phyloP scores from a whole-genome alignment of 148 eudicot species.

The Fagopyrum homotropicum region DNA sequence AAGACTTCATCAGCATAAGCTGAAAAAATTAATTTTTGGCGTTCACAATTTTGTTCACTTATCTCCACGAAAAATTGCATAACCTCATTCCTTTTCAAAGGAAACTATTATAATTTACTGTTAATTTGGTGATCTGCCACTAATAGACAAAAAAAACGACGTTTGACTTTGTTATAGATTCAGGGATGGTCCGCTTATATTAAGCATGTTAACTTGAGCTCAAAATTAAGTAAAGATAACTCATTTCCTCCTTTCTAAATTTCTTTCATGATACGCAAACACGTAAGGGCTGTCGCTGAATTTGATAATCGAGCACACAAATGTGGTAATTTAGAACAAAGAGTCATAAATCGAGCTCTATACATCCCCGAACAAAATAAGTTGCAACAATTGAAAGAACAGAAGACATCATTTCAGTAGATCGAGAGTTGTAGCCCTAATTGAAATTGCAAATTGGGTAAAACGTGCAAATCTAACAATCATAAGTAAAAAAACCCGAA shows the following conservation, averaged over 20 bases:
- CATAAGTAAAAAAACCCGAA: neutral
- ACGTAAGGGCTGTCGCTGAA: neutral
- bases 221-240: neutral
- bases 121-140: neutral
- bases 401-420: neutral
- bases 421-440: neutral
- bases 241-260: neutral
- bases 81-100: neutral
- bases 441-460: neutral
- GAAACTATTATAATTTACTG: neutral
- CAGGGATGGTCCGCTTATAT: neutral
- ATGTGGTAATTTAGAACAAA: neutral
- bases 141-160: neutral
- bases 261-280: neutral
- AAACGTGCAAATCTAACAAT: neutral
- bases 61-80: neutral
- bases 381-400: neutral
- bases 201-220: neutral
- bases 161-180: neutral
- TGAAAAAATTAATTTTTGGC: neutral
- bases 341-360: neutral
- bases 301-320: neutral
- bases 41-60: neutral
- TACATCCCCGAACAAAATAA: neutral
- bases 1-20: neutral